Evolutionary conservation across 495 filamentous ascomycete species (phyloP), one percentile per base, ranked within the genome.

Genomic region (Penicillium dipodomyicola): DNA sequence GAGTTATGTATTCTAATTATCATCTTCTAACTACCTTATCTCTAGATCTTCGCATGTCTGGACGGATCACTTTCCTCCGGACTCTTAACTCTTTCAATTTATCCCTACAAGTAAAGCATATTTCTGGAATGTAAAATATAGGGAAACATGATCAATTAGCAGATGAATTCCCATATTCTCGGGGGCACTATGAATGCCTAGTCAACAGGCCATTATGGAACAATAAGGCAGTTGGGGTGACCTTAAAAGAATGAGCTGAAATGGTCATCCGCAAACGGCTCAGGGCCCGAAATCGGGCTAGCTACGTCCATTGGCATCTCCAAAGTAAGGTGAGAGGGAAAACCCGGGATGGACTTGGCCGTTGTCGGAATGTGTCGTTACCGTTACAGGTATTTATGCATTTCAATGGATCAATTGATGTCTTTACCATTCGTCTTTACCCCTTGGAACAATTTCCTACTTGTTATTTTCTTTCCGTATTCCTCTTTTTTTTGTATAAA

Each of bases 1-100:
- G 48, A 50, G 51, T 67, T 71, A 72, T 69, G 65, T 70, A 65
- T 74, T 70, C 62, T 25, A 43, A 72, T 71, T 70, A 66, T 61
- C 64, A 67, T 70, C 58, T 43, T 22, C 46, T 33, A 25, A 25
- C 5, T 25, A 49, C 25, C 65, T 65, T 65, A 60, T 70, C 59
- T 41, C 46, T 49, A 54, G 50, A 52, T 56, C 61, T 71, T 69
- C 68, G 70, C 65, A 57, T 61, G 65, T 60, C 56, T n/a, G 42
- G 25, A 7, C 60, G 57, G 57, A 53, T 43, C 25, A 15, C 41
- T 45, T 56, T 20, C 35, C 30, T 45, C 40, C 57, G 37, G 29
- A 30, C 25, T 39, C n/a, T 39, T 39, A 14, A 17, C 32, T 46
- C 23, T 2, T 3, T 8, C 20, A 33, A 12, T 11, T 14, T 33